These are phyloP conservation scores for Mallotus nudiflorus DNA, from an alignment of 345 rosid genomes.

Conservation along the genomic window DNA sequence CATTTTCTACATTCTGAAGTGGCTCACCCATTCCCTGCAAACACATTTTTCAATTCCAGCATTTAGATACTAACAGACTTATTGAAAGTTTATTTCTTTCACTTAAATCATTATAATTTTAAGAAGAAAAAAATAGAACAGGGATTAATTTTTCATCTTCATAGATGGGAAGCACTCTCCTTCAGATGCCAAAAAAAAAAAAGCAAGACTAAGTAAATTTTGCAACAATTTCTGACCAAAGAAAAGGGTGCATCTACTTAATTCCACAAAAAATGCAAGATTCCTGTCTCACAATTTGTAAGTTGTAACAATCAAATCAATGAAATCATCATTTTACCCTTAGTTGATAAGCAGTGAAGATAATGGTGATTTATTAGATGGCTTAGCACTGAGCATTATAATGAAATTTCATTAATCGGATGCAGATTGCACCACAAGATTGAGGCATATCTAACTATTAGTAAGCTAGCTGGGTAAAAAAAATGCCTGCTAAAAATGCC, in stretches of 20 bases:
- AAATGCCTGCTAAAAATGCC: too few relatives aligned
- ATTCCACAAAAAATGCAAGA: neutral
- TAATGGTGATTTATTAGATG: neutral
- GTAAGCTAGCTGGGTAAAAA: too few relatives aligned
- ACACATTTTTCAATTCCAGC: conserved; percentile 11
- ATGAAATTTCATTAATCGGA: neutral
- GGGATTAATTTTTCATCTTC: neutral
- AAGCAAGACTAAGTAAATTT: neutral
- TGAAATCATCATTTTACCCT: neutral
- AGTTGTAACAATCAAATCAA: neutral
- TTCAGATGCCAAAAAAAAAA: neutral
- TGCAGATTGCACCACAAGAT: too few relatives aligned
- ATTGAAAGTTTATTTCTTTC: conserved; percentile 1
- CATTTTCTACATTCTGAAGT: conserved; percentile 77
- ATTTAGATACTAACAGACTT: neutral
- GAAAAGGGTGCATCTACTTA: neutral
- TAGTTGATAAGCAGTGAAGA: neutral
- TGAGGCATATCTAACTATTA: too few relatives aligned
- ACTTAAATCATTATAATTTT: neutral
- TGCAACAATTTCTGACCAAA: neutral
- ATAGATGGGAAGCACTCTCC: conserved; percentile 3
- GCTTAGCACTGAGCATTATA: neutral
- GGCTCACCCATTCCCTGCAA: conserved; percentile 99
- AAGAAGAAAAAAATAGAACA: neutral
- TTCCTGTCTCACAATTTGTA: neutral